A percentile compares a stretch with the other conserved stretches of the same genome.
phyloP scores from a whole-genome alignment of 225 moss, liverwort and hornwort genomes.

The Lunularia cruciata region DNA sequence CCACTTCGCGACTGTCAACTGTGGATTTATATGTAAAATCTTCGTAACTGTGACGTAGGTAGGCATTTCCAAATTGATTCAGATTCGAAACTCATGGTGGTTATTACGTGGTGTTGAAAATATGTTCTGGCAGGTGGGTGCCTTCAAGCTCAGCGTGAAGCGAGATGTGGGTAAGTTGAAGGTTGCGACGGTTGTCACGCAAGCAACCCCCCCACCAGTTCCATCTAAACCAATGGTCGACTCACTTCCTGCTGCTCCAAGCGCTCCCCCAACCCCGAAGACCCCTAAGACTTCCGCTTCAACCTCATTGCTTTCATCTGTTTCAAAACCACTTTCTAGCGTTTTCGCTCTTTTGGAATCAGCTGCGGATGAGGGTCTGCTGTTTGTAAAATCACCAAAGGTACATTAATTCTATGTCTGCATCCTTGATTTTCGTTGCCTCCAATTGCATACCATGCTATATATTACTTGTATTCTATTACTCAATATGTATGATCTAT shows the following conservation, averaged over 20 bases:
- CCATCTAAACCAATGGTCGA: slow-evolving; percentile 79
- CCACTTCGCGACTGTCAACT: too few species aligned
- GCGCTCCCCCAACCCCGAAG: slow-evolving; percentile 36
- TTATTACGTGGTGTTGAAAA: too few species aligned
- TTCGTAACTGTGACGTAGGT: too few species aligned
- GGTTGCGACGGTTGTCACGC: slow-evolving; percentile 43
- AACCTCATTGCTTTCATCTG: slow-evolving; percentile 53
- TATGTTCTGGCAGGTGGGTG: slow-evolving; percentile 58
- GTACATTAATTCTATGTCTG: slow-evolving; percentile 29
- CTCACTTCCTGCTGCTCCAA: slow-evolving; percentile 32
- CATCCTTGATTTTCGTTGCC: neutral
- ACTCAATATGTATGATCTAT: too few species aligned
- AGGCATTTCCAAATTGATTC: too few species aligned
- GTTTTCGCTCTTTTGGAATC: slow-evolving; percentile 81
- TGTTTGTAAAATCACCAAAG: slow-evolving; percentile 87
- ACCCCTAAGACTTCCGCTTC: slow-evolving; percentile 47
- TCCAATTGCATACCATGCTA: too few species aligned
- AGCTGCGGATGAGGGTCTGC: slow-evolving; percentile 74
- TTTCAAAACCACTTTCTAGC: slow-evolving; percentile 72
- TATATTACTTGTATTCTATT: too few species aligned
- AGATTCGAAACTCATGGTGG: too few species aligned
- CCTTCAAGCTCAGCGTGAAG: slow-evolving; percentile 75
- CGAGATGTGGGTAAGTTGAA: slow-evolving; percentile 65
- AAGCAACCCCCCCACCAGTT: slow-evolving; percentile 45
- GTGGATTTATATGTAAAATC: too few species aligned